Base-by-base conservation (phyloP, 148 eudicot genomes). In the Fagopyrum tataricum region DNA sequence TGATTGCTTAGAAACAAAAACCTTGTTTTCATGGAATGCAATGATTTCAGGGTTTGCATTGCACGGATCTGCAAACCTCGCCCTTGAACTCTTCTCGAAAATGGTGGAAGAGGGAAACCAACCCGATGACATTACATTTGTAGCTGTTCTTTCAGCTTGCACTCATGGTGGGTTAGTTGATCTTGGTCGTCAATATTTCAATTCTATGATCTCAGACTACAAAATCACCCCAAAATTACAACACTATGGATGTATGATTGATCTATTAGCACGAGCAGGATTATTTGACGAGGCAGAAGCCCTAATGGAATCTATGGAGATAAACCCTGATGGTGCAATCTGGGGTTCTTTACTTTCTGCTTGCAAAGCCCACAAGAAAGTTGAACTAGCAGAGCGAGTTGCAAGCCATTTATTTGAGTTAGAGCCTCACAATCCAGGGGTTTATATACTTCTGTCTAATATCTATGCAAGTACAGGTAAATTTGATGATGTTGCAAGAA, bases 281-380 rank as follows among this genome's bases (percentile, higher is more conserved):
- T 46, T 85, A 21, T 80, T 89, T 7, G 83, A 82, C 14, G 89
- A 89, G 73, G 93, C 88, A 42, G 67, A 72, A 68, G 67, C 73
- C 61, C 59, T 89, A 9, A 67, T 89, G 7, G 58, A 68, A 20
- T 72, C 77, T 7, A 87, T 89, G 86, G 82, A 84, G 6, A 77
- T 85, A 78, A 53, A 78, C 23, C 87, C 90, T 55, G 90, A 87
- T 82, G 87, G 81, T 44, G 86, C 81, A 8, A 83, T 89, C 18
- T 85, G 87, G 89, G 90, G 89, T 49, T 81, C 90, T 49, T 72
- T 89, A 31, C 84, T 89, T 51, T 81, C 85, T 13, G 81, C 90
- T 58, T 89, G 90, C 78, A 81, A 79, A 76, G 75, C 77, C 40
- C 87, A 86, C 76, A 77, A 75, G 44, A 85, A 82, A 46, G 75